Conservation (phyloP, 768 basidiomycete species). For the Holtermannia corniformis region DNA sequence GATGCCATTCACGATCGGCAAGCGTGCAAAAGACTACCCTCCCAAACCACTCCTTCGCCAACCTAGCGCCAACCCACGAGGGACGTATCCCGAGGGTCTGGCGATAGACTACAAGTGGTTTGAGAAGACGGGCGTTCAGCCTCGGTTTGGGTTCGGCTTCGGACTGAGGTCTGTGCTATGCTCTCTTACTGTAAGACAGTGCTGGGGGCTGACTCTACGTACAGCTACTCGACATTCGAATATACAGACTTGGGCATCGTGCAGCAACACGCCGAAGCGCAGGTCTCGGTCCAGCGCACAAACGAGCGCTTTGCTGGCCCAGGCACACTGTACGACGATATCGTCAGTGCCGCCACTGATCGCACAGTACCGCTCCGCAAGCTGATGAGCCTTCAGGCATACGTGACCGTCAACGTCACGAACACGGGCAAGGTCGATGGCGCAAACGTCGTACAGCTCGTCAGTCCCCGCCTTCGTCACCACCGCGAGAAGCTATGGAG, state of each 20-base stretch:
- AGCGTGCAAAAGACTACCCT: slow-evolving; percentile 31
- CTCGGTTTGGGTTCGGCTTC: slow-evolving; percentile 41
- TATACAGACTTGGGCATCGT: slow-evolving; percentile 23
- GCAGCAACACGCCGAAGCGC: slow-evolving; percentile 16
- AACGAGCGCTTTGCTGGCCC: slow-evolving; percentile 36
- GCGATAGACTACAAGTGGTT: slow-evolving; percentile 42
- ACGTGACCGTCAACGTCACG: slow-evolving; percentile 33
- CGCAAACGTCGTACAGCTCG: slow-evolving; percentile 42
- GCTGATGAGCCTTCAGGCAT: background rate
- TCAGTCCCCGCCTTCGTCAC: slow-evolving; percentile 13
- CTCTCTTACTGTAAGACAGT: background rate
- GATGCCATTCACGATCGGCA: slow-evolving; percentile 40
- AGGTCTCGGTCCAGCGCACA: slow-evolving; percentile 36
- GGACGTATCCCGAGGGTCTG: slow-evolving; percentile 36
- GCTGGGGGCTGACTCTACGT: background rate
- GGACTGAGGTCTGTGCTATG: slow-evolving; percentile 29
- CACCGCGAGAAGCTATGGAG: background rate
- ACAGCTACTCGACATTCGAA: slow-evolving; percentile 35
- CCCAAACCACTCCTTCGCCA: slow-evolving; percentile 29
- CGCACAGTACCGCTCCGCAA: background rate
- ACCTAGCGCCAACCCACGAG: slow-evolving; percentile 20
- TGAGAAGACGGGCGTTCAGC: slow-evolving; percentile 34
- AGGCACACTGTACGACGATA: slow-evolving; percentile 34
- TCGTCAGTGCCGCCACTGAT: slow-evolving; percentile 17
- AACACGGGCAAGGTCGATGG: slow-evolving; percentile 39